Conservation (phyloP, 371 early-diverging fungal genomes). For the Mortierella sp. region DNA sequence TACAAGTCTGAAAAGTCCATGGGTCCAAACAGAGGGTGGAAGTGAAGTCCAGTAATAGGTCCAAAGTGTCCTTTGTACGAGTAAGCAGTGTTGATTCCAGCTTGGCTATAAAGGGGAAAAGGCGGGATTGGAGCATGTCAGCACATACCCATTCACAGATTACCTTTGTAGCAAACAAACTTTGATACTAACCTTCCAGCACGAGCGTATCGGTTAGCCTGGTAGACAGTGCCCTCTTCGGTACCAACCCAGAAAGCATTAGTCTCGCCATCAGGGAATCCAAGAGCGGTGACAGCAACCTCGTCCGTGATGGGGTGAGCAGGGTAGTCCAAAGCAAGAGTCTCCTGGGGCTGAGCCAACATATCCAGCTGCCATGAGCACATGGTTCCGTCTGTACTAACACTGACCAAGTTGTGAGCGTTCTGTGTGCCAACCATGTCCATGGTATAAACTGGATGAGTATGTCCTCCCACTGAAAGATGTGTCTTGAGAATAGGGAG, state of each 20-base stretch:
- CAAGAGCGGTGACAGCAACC: constrained; percentile 90
- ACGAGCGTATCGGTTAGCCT: constrained; percentile 93
- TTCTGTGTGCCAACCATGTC: constrained; percentile 94
- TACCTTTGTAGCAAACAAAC: background rate
- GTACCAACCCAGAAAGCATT: constrained; percentile 96
- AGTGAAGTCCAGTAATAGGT: constrained; percentile 90
- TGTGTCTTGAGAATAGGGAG: constrained; percentile 89
- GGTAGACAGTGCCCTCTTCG: constrained; percentile 93
- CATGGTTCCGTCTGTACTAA: constrained; percentile 94
- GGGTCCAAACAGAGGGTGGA: constrained; percentile 89
- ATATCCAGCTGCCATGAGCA: constrained; percentile 98
- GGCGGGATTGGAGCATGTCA: background rate
- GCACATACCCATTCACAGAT: background rate
- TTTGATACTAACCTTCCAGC: constrained; percentile 78
- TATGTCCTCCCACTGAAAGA: constrained; percentile 92
- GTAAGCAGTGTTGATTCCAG: constrained; percentile 90
- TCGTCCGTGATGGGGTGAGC: constrained; percentile 90
- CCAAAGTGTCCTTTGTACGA: constrained; percentile 91
- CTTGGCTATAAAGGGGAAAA: constrained; percentile 74
- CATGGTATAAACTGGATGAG: constrained; percentile 94
- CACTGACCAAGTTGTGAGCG: constrained; percentile 91
- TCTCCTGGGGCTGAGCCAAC: constrained; percentile 94
- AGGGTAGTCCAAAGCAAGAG: constrained; percentile 82
- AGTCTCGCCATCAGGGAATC: constrained; percentile 93
- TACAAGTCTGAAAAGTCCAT: constrained; percentile 92